Evolutionary conservation across 371 early-diverging fungal species (phyloP).

Genomic region (Mortierella sp.): DNA sequence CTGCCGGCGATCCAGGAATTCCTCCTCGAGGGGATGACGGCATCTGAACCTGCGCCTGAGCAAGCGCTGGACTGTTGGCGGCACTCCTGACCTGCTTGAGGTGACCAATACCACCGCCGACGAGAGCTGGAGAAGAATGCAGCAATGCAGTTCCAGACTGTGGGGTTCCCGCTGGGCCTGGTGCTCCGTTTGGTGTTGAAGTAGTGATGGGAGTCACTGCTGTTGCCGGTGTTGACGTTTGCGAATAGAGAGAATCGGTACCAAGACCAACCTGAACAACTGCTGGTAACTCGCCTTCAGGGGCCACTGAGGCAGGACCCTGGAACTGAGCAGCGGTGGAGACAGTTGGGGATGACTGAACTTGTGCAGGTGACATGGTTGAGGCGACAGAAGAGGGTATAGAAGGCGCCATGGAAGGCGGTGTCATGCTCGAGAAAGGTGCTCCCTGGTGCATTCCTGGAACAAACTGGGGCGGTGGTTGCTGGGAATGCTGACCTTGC

Average conservation of each 20-base stretch:
- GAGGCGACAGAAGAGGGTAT: slow-evolving; percentile 18
- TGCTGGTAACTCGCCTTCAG: not conserved
- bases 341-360: slow-evolving; percentile 13
- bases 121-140: slow-evolving; percentile 32
- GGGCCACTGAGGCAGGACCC: not conserved
- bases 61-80: slow-evolving; percentile 35
- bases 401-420: slow-evolving; percentile 7
- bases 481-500: slow-evolving; percentile 5
- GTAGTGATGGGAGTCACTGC: slow-evolving; percentile 1
- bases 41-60: slow-evolving; percentile 34
- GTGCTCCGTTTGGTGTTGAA: slow-evolving; percentile 11
- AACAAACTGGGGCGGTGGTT: not conserved
- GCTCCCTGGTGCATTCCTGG: not conserved
- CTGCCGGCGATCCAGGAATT: slow-evolving; percentile 34
- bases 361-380: slow-evolving; percentile 9
- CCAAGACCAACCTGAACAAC: not conserved
- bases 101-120: slow-evolving; percentile 15
- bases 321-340: slow-evolving; percentile 13
- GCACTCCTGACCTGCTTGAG: slow-evolving; percentile 25
- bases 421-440: not conserved
- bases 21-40: slow-evolving; percentile 25
- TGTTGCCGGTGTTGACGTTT: not conserved
- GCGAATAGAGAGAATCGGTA: slow-evolving; percentile 13
- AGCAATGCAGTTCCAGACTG: slow-evolving; percentile 16
- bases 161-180: slow-evolving; percentile 4